Base-by-base conservation (phyloP, 2,329 filamentous ascomycete species). In the Ophiostoma populinum region DNA sequence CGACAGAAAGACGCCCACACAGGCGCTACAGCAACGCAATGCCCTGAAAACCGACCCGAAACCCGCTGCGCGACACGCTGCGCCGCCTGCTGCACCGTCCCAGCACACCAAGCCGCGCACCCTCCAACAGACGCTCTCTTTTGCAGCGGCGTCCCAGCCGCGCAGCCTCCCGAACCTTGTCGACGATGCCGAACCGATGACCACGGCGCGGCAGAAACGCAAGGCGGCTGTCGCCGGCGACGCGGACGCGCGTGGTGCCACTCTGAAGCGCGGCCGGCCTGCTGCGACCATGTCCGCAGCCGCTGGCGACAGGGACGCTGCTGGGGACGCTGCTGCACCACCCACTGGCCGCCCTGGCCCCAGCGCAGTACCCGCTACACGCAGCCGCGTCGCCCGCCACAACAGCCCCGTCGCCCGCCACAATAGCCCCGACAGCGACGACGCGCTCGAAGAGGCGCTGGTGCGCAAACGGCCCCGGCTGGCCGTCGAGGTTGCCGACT, bases 401-500 rank as follows among this genome's bases (percentile, higher is more conserved):
- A 15, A 5, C 12, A 22, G 22, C 12, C 12, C 21, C 26, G 22
- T 21, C 16, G 21, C 22, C 34, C 24, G n/a, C 15, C 10, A 12
- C 8, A 15, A 5, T 11, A 22, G 22, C 12, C 12, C 21, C 26
- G 22, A 19, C 16, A 27, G 19, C 25, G 34, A 32, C 21, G 20
- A 30, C 19, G 24, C 15, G 12, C 6, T 21, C 6, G 25, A 21
- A 13, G 49, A 53, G 32, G 46, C 58, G 30, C n/a, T n/a, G n/a
- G 56, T 57, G 37, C 48, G 55, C 36, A 73, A 72, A 53, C 63
- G 57, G 50, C 51, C 61, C 35, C 56, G 61, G 40, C 63, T 71
- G 44, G 54, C 63, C 17, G 63, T 70, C 43, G 66, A 71, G 45
- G 66, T 71, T n/a, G 18, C 29, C 27, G 33, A 39, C 32, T 50